A percentile compares a stretch with the other conserved stretches of the same genome.
phyloP scores from a whole-genome alignment of 106 monocot species.

The Platanthera guangdongensis region DNA sequence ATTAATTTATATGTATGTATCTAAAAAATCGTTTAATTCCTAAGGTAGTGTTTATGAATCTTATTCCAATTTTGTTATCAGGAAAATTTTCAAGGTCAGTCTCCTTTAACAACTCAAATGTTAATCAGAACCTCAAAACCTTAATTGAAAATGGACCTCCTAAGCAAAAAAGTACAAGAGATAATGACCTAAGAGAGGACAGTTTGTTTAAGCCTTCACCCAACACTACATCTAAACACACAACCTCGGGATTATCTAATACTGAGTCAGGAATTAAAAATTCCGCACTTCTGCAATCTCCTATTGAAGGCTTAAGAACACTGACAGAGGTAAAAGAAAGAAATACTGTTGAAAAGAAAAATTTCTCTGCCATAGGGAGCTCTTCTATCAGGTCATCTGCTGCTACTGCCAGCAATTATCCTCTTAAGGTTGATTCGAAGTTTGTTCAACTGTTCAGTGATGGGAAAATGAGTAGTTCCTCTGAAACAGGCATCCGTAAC shows the following conservation, averaged over 20 bases:
- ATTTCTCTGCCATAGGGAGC: constrained; percentile 23
- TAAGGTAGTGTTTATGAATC: background rate
- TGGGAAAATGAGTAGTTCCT: background rate
- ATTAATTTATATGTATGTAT: background rate
- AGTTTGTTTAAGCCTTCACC: constrained; percentile 10
- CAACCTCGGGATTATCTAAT: constrained; percentile 13
- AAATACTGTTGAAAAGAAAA: constrained; percentile 32
- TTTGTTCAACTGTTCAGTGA: background rate
- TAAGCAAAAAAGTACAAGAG: constrained; percentile 38
- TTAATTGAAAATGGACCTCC: constrained; percentile 28
- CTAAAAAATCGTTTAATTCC: background rate
- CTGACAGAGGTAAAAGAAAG: constrained; percentile 23
- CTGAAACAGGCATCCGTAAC: constrained; percentile 15
- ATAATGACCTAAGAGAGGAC: constrained; percentile 36
- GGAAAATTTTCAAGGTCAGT: constrained; percentile 41
- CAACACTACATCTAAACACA: constrained; percentile 50
- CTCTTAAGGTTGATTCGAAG: constrained; percentile 26
- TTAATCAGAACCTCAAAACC: constrained; percentile 45
- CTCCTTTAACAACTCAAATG: constrained; percentile 40
- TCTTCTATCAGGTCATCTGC: constrained; percentile 13
- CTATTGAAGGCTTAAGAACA: constrained; percentile 25
- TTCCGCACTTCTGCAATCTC: constrained; percentile 10
- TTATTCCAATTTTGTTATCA: constrained; percentile 12
- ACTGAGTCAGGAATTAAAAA: constrained; percentile 30
- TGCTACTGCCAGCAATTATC: constrained; percentile 1